These are phyloP conservation scores for Climacium dendroides DNA, from an alignment of 225 moss, liverwort and hornwort genomes.

Conservation along the genomic window DNA sequence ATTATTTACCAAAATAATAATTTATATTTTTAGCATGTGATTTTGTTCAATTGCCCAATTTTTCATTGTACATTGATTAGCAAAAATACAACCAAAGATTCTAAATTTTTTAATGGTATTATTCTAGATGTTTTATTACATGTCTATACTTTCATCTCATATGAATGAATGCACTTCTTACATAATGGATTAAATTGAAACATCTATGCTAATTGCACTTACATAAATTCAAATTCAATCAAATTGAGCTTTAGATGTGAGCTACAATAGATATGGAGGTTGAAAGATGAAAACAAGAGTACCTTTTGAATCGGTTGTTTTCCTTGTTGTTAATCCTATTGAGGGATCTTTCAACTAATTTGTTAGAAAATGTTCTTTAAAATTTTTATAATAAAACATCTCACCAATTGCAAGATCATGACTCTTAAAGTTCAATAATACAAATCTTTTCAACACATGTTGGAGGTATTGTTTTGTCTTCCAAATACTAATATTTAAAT, in stretches of 20 bases:
- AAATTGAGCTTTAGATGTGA: neutral
- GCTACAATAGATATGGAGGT: no score
- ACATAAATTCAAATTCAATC: neutral
- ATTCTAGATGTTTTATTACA: no score
- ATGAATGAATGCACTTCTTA: no score
- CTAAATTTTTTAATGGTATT: no score
- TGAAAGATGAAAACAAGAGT: no score
- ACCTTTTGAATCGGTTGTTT: no score
- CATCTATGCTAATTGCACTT: no score
- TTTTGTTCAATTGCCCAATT: neutral
- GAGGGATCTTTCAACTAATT: accelerated
- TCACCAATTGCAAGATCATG: neutral
- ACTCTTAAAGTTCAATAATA: neutral
- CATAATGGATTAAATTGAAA: neutral
- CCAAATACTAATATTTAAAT: no score
- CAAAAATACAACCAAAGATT: no score
- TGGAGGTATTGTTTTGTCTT: neutral
- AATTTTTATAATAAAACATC: accelerated
- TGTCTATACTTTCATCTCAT: no score
- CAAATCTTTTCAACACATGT: neutral
- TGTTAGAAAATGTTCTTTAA: neutral
- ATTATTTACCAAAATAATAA: neutral
- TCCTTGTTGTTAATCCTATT: neutral
- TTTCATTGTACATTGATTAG: neutral
- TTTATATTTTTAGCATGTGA: neutral